Conservation (phyloP, 805 yeast genomes). For the Candida stauntonica region DNA sequence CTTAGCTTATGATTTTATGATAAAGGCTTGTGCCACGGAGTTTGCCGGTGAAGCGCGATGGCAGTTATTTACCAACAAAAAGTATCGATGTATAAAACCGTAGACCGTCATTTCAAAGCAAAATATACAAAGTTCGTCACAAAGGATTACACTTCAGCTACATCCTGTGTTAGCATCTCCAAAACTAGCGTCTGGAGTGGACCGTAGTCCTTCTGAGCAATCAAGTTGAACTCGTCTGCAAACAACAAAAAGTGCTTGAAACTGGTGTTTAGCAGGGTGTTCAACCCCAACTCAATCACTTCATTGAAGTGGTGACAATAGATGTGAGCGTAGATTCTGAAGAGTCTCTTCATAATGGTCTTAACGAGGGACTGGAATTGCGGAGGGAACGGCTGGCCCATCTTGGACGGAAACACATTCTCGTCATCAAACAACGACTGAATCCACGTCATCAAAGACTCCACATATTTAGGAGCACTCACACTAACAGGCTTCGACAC, state of each 20-base stretch:
- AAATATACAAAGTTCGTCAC: too few relatives aligned
- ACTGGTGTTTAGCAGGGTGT: slow-evolving; percentile 89
- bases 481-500: slow-evolving; percentile 73
- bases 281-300: slow-evolving; percentile 85
- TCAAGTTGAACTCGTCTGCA: slow-evolving; percentile 75
- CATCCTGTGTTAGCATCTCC: slow-evolving; percentile 30
- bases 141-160: too few relatives aligned
- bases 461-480: slow-evolving; percentile 94
- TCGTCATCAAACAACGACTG: slow-evolving; percentile 92
- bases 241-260: slow-evolving; percentile 91
- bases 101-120: too few relatives aligned
- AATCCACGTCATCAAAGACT: slow-evolving; percentile 90
- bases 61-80: not conserved
- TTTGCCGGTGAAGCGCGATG: too few relatives aligned
- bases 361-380: slow-evolving; percentile 75
- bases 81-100: not conserved
- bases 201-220: slow-evolving; percentile 80
- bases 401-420: slow-evolving; percentile 80
- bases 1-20: too few relatives aligned
- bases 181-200: slow-evolving; percentile 81
- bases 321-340: slow-evolving; percentile 94
- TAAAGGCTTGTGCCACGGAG: not conserved
- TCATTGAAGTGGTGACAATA: slow-evolving; percentile 98
- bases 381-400: slow-evolving; percentile 88
- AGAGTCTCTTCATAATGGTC: slow-evolving; percentile 85